phyloP scores from a whole-genome alignment of 2,329 filamentous ascomycete species.

The Claviceps sp. region DNA sequence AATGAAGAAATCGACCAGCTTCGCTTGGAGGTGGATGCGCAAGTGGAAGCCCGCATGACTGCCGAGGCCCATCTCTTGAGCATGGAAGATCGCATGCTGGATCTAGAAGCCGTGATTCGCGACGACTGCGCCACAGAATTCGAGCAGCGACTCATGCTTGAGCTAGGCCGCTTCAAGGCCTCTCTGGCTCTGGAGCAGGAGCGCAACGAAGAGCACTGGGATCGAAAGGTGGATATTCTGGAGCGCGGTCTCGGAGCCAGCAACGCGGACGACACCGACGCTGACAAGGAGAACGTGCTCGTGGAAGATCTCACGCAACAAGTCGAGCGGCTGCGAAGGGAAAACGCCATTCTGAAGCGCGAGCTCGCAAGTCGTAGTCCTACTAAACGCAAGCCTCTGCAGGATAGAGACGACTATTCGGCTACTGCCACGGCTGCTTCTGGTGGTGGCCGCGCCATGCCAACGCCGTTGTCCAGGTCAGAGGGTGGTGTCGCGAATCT shows the following conservation, averaged over 20 bases:
- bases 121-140: conserved; percentile 85
- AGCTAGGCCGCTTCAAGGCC: conserved; percentile 69
- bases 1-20: conserved; percentile 59
- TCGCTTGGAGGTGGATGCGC: conserved; percentile 53
- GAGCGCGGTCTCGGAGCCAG: conserved; percentile 35
- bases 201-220: conserved; percentile 69
- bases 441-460: not conserved
- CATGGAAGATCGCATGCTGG: conserved; percentile 50
- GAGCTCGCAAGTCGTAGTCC: conserved; percentile 53
- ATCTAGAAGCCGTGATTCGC: conserved; percentile 69
- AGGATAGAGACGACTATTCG: conserved; percentile 35
- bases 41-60: conserved; percentile 55
- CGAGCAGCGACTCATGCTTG: conserved; percentile 60
- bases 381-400: conserved; percentile 41
- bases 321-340: conserved; percentile 54
- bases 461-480: conserved; percentile 3
- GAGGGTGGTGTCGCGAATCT: conserved; percentile 21
- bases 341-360: conserved; percentile 50
- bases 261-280: conserved; percentile 32
- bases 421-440: not conserved
- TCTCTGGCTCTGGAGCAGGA: conserved; percentile 69
- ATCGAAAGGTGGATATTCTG: conserved; percentile 65
- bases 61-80: conserved; percentile 61
- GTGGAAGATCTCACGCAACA: conserved; percentile 55
- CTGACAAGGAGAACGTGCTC: conserved; percentile 47